phyloP scores from a whole-genome alignment of 2,329 filamentous ascomycete genomes.

The Ophiostoma populinum region DNA sequence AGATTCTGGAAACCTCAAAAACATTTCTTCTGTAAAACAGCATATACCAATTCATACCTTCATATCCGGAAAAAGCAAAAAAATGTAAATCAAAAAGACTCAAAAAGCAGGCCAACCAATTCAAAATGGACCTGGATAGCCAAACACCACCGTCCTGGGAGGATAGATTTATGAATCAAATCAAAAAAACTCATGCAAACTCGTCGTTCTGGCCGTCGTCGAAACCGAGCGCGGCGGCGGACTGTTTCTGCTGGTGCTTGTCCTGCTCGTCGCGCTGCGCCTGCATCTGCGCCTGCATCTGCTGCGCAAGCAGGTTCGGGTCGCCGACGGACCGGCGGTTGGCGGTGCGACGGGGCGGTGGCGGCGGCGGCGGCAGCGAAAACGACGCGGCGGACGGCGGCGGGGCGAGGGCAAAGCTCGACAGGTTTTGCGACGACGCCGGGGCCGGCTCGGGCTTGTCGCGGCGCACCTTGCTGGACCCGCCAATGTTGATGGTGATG shows the following conservation, averaged over 20 bases:
- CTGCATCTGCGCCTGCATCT: conserved; percentile 1
- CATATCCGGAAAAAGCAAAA: too few relatives aligned
- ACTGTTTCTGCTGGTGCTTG: conserved; percentile 33
- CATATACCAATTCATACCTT: too few relatives aligned
- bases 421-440: conserved; percentile 15
- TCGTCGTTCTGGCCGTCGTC: conserved; percentile 82
- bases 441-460: conserved; percentile 6
- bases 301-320: conserved; percentile 4
- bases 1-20: neutral
- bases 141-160: too few relatives aligned
- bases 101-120: too few relatives aligned
- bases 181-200: conserved; percentile 52
- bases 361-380: conserved; percentile 46
- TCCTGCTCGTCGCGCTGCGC: too few relatives aligned
- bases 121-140: too few relatives aligned
- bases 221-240: conserved; percentile 48
- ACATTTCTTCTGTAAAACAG: neutral
- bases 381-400: conserved; percentile 32
- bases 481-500: conserved; percentile 62
- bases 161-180: too few relatives aligned
- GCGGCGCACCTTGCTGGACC: conserved; percentile 30
- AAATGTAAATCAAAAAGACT: neutral
- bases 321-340: conserved; percentile 10
- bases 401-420: conserved; percentile 57
- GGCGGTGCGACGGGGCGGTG: conserved; percentile 26